phyloP scores from a whole-genome alignment of 2,329 filamentous ascomycete genomes.

The Thelonectria discophora region DNA sequence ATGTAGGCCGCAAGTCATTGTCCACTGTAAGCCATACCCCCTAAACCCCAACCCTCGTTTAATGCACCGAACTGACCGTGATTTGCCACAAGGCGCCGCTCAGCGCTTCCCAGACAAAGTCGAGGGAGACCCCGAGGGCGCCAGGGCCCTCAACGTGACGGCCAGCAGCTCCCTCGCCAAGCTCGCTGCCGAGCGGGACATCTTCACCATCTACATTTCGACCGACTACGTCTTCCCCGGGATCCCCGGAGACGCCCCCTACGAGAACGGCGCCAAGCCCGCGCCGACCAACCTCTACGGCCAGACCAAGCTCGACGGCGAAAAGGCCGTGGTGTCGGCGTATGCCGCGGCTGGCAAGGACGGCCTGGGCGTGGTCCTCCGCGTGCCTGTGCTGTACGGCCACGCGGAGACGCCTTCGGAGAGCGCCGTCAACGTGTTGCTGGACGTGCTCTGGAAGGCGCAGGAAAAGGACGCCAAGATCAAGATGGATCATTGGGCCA shows the following conservation, averaged over 20 bases:
- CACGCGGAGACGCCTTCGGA: slow-evolving; percentile 74
- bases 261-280: slow-evolving; percentile 70
- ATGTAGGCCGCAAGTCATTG: slow-evolving; percentile 74
- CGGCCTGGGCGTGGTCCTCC: slow-evolving; percentile 73
- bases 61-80: slow-evolving; percentile 29
- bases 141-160: slow-evolving; percentile 76
- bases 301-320: slow-evolving; percentile 68
- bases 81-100: slow-evolving; percentile 71
- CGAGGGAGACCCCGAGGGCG: slow-evolving; percentile 79
- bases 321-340: slow-evolving; percentile 71
- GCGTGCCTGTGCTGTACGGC: slow-evolving; percentile 87
- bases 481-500: slow-evolving; percentile 86
- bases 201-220: slow-evolving; percentile 79
- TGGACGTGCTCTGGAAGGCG: slow-evolving; percentile 79
- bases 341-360: slow-evolving; percentile 58
- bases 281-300: slow-evolving; percentile 80
- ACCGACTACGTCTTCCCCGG: slow-evolving; percentile 86
- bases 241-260: slow-evolving; percentile 81
- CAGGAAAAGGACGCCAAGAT: slow-evolving; percentile 70
- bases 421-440: slow-evolving; percentile 83
- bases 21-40: slow-evolving; percentile 73
- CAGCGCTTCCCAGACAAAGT: slow-evolving; percentile 90
- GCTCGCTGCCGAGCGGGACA: slow-evolving; percentile 68
- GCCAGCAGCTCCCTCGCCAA: slow-evolving; percentile 73
- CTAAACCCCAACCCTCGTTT: neutral